phyloP scores from a whole-genome alignment of 1,284 basidiomycete species.

The Earliella scabrosa region DNA sequence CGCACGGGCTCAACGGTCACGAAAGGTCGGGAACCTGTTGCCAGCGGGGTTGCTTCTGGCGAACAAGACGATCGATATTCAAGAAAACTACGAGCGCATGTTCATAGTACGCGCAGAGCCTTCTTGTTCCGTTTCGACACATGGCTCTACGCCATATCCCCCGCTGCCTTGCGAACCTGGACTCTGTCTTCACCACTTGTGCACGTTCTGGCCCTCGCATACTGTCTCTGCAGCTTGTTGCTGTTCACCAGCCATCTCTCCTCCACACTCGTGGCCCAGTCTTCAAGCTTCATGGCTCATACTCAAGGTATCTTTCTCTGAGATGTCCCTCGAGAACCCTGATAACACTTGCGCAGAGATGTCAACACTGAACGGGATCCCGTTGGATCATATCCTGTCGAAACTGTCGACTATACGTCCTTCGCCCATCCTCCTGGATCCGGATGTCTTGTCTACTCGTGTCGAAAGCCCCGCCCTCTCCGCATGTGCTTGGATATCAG shows the following conservation, averaged over 20 bases:
- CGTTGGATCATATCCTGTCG: conserved; percentile 31
- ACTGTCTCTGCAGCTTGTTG: conserved; percentile 13
- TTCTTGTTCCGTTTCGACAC: conserved; percentile 3
- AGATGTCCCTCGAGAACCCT: too few relatives aligned
- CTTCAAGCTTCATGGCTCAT: background rate
- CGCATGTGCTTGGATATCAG: conserved; percentile 57
- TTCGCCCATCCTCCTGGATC: conserved; percentile 27
- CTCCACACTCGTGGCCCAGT: background rate
- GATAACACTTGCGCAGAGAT: background rate
- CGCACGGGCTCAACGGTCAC: background rate
- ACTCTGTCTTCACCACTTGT: background rate
- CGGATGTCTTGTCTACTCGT: conserved; percentile 26
- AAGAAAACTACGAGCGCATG: background rate
- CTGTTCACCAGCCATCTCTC: conserved; percentile 14
- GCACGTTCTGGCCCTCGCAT: conserved; percentile 2
- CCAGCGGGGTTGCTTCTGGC: background rate
- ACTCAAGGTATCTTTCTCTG: conserved; percentile 6
- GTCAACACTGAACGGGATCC: conserved; percentile 27
- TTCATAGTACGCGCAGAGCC: background rate
- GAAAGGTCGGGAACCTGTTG: background rate
- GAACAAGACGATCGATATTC: background rate
- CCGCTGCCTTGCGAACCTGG: conserved; percentile 8
- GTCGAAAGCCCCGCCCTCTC: conserved; percentile 36
- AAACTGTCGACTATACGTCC: conserved; percentile 35
- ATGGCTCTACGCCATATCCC: conserved; percentile 13